Base-by-base conservation (phyloP, 2,329 filamentous ascomycete species). In the Grosmannia huntii region DNA sequence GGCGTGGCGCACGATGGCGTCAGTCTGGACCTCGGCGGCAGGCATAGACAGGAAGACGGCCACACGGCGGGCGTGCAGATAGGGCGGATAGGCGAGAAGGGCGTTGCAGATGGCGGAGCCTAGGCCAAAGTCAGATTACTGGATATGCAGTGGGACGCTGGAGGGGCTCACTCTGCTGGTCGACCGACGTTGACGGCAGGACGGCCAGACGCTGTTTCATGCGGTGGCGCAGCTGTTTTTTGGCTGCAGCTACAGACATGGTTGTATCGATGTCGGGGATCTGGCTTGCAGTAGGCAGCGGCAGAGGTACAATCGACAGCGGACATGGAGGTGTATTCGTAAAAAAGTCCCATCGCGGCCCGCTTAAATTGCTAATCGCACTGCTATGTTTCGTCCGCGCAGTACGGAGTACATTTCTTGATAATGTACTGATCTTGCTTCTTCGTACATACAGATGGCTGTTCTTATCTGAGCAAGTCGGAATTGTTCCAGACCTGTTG, bases 11-110 rank as follows among this genome's bases (percentile, higher is more conserved):
- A 97, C 89, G 57, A 97, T 89, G 54, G 78, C 75, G 56, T 85
- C 83, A 1, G 94, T 99, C 64, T 90, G 89, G 28, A 96, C 81
- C 73, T 99, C 94, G 27, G 85, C 87, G 11, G 77, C 75, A 0
- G 91, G 90, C 94, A 99, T 99, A 12, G 92, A 94, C 19, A 99
- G 77, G 69, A 95, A 99, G 59, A 99, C 79, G 65, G 89, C 90
- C 66, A 99, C 82, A 57, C 83, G 80, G 60, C 76, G 79, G 49
- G 94, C 91, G 57, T 85, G 76, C 62, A 82, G 75, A 69, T 95
- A 99, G 57, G 90, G 86, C 55, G 81, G 78, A 65, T 91, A 81
- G 12, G 78, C 75, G 51, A 85, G 75, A 44, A 96, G 73, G 7
- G 79, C 75, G 57, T 82, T 78, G 63, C 85, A 85, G 25, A 89